Evolutionary conservation across 352 stramenopile genomes (phyloP), one percentile per base, ranked within the genome.

Genomic region (Globisporangium alternatum): DNA sequence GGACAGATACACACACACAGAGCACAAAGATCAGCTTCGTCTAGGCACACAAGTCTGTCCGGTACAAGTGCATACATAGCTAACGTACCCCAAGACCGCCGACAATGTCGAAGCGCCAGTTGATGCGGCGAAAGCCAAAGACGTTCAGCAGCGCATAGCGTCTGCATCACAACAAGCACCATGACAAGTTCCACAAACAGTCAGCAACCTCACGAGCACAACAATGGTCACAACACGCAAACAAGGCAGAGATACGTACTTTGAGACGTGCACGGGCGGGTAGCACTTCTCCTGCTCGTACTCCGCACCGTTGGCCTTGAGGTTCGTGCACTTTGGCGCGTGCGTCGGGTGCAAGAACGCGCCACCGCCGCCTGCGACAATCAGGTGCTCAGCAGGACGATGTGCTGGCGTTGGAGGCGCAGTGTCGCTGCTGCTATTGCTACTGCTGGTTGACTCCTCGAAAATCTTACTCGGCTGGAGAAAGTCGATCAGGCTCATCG

Each of bases 31-130:
- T 52, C 17, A 39, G 22, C 0, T 22, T 25, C 21, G 13, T 9
- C 22, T 13, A 33, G 13, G 7, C 28, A 17, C 5, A 10, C 3
- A 28, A 21, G 15, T 22, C 21, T n/a, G 10, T 57, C 13, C 31
- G 1, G 8, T 37, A 41, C 9, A 41, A 17, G 35, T 17, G 9
- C 5, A 45, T 1, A 45, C 8, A 35, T 41, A 21, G 13, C 15
- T 13, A 33, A 5, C 13, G 12, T 78, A 94, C 87, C 68, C 77
- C 82, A 59, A 96, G 67, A 56, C 88, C 88, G 31, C 91, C 92
- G 22, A 98, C 79, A 52, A 97, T 83, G 78, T 98, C 93, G 51
- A 98, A 96, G 25, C 90, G 79, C 93, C 93, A 98, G 67, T 97
- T 97, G 60, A 96, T 90, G 54, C 90, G 93, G 2, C 91, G 90